Evolutionary conservation across 345 rosid species (phyloP), one percentile per base, ranked within the genome.

Genomic region (Dipteronia sinensis): DNA sequence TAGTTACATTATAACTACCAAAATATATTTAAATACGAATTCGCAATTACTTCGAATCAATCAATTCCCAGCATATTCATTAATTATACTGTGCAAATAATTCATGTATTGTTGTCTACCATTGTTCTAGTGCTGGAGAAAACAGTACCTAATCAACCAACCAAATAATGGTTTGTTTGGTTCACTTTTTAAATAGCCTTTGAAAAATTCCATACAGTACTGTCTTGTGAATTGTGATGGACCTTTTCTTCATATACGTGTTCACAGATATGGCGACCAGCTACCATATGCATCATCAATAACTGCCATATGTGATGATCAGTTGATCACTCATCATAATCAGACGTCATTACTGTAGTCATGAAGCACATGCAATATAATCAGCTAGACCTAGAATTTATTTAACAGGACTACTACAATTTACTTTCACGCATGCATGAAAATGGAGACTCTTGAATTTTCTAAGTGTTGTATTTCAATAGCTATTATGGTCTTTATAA

Each of bases 181-280:
- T 34, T 34, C 38, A 31, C 2, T 31, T 0, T 3, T 31, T 2
- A 31, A 31, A 2, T 4, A n/a, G 10, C 19, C 42, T 19, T 58
- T 13, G 53, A 72, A 22, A 72, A 6, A 19, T 59, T 59, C 55
- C 13, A 13, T 29, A 38, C 7, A 13, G 58, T 56, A 9, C 19
- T 56, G 11, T 29, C 8, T 11, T 19, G 16, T 23, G 47, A 72
- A 67, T 40, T 27, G 69, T 74, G 16, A 42, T 64, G 2, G 69
- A 74, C 61, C 44, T 40, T 13, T 72, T 72, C 55, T 9, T 7
- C 15, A 22, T 4, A 59, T 53, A 72, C 67, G 9, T 22, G 34
- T 72, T 72, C 67, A 72, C 15, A 72, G 49, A 58, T 59, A 22
- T 8, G n/a, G 79, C 42, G 59, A 76, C 62, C 29, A 68, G 13